phyloP scores from a whole-genome alignment of 495 filamentous ascomycete genomes.

The Tuber microsphaerosporum region DNA sequence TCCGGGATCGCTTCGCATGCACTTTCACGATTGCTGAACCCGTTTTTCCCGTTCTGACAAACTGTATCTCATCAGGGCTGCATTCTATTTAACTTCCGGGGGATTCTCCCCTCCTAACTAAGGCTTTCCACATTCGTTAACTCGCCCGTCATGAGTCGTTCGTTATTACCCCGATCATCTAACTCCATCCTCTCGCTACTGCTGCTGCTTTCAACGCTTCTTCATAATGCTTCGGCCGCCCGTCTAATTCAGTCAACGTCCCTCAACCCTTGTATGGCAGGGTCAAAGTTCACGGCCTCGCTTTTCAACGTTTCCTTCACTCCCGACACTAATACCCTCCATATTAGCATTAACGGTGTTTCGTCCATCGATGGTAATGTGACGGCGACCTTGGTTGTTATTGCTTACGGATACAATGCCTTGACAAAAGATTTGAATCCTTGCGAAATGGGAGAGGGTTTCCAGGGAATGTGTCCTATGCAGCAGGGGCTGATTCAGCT shows the following conservation, averaged over 20 bases:
- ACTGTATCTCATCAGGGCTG: constrained; percentile 19
- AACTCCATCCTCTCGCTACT: constrained; percentile 45
- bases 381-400: constrained; percentile 64
- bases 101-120: constrained; percentile 16
- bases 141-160: constrained; percentile 25
- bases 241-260: constrained; percentile 63
- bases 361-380: constrained; percentile 83
- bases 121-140: constrained; percentile 31
- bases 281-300: constrained; percentile 73
- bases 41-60: constrained; percentile 13
- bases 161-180: constrained; percentile 22
- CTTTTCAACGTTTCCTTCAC: constrained; percentile 76
- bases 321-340: constrained; percentile 63
- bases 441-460: constrained; percentile 51
- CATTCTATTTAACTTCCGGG: constrained; percentile 17
- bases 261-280: constrained; percentile 67
- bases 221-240: constrained; percentile 40
- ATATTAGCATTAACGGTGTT: constrained; percentile 70
- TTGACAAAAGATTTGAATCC: constrained; percentile 63
- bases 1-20: constrained; percentile 19
- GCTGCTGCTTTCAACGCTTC: constrained; percentile 39
- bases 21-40: constrained; percentile 22
- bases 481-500: constrained; percentile 72
- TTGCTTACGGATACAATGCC: constrained; percentile 73
- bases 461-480: constrained; percentile 89